These are phyloP conservation scores for Pseudocercospora pini-densiflorae DNA, from an alignment of 2,329 filamentous ascomycete species.

Conservation along the genomic window DNA sequence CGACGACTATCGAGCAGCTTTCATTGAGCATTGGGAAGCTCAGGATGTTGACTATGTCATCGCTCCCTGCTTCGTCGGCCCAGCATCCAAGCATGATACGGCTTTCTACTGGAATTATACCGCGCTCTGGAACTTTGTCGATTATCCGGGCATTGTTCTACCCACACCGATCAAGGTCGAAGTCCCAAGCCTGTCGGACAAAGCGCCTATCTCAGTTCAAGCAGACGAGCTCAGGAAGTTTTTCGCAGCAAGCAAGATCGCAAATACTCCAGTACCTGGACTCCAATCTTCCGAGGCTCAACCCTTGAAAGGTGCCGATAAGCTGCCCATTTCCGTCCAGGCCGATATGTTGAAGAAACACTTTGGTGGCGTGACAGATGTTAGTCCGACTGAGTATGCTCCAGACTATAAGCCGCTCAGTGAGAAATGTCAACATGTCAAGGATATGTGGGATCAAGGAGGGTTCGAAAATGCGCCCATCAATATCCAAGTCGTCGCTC, in stretches of 20 bases:
- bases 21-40: slow-evolving; percentile 23
- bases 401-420: slow-evolving; percentile 18
- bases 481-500: slow-evolving; percentile 24
- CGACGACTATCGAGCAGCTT: slow-evolving; percentile 23
- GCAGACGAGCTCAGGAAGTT: slow-evolving; percentile 1
- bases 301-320: slow-evolving; percentile 7
- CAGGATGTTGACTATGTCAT: slow-evolving; percentile 28
- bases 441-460: slow-evolving; percentile 23
- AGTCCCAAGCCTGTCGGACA: background rate
- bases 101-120: slow-evolving; percentile 29
- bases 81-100: slow-evolving; percentile 25
- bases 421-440: slow-evolving; percentile 21
- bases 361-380: background rate
- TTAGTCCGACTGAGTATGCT: slow-evolving; percentile 12
- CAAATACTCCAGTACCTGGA: background rate
- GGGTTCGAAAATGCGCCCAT: slow-evolving; percentile 25
- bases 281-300: background rate
- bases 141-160: slow-evolving; percentile 26
- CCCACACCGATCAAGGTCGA: slow-evolving; percentile 22
- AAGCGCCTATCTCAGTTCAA: background rate
- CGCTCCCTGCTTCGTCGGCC: slow-evolving; percentile 25
- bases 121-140: slow-evolving; percentile 27
- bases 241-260: slow-evolving; percentile 1
- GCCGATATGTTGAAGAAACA: slow-evolving; percentile 1
- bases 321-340: background rate